Base-by-base conservation (phyloP, 2,329 filamentous ascomycete genomes). In the Beauveria scarabaeidicola region DNA sequence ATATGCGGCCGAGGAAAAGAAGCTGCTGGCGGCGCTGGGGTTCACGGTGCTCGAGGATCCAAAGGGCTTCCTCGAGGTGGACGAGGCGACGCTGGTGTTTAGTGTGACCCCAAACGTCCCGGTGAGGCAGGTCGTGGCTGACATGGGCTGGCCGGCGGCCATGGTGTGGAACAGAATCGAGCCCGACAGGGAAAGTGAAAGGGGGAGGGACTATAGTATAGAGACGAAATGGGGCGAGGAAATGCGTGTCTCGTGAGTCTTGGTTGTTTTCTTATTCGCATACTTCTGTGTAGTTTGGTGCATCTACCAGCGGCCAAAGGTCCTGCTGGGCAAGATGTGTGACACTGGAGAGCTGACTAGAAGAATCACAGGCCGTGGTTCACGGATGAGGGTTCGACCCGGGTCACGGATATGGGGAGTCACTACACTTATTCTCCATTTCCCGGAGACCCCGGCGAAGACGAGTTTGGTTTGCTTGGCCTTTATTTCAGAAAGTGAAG, bases 61-160 rank as follows among this genome's bases (percentile, higher is more conserved):
- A 11, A 50, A 58, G 47, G 64, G 63, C 6, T 66, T 66, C 41
- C 52, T 67, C 27, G 48, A 62, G 41, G 54, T 64, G 3, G 64
- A 68, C 10, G 61, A 61, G 3, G n/a, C 38, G 23, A 64, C 63
- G 3, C 43, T 66, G 5, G 64, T 67, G 17, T 38, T 67, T 15
- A 56, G 61, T 15, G 48, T 63, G 3, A 8, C 7, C 9, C 63
- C 64, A 6, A 61, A 58, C 13, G 29, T 64, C 17, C 66, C 66
- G 5, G 64, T 68, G 23, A 64, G 61, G 43, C 66, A 68, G 40
- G 62, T 68, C 25, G 46, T 64, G 7, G 52, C 63, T 2, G 66
- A 68, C 7, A 29, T 67, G 23, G 38, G 60, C 17, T 60, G 63
- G 38, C 64, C 65, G 17, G 65, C 62, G 3, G 52, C 62, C 25